A percentile compares a stretch with the other conserved stretches of the same genome.
phyloP scores from a whole-genome alignment of 371 early-diverging fungal species.

The Nematocida ausubeli region DNA sequence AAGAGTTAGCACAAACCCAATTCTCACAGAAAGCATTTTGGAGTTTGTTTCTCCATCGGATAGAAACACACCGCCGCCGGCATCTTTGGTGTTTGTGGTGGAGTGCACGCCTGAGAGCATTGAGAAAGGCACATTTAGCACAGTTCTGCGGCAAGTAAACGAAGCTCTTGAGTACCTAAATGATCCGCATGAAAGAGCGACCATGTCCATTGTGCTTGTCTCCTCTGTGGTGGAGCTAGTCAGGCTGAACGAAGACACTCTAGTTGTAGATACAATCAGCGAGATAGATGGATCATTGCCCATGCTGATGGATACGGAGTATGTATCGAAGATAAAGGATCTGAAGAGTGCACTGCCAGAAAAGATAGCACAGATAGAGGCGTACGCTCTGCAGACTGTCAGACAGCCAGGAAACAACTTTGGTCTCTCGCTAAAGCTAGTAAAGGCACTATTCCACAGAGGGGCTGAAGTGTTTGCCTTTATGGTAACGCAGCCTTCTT shows the following conservation, averaged over 20 bases:
- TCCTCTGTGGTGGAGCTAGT: constrained; percentile 14
- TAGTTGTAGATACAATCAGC: constrained; percentile 27
- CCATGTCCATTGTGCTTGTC: constrained; percentile 28
- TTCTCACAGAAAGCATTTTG: constrained; percentile 47
- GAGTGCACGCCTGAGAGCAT: constrained; percentile 50
- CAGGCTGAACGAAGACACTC: constrained; percentile 2
- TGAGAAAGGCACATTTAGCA: constrained; percentile 31
- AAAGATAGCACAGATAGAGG: constrained; percentile 19
- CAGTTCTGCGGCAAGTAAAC: background rate
- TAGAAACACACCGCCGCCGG: constrained; percentile 34
- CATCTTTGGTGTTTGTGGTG: constrained; percentile 53
- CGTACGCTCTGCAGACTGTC: constrained; percentile 25
- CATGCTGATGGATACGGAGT: constrained; percentile 43
- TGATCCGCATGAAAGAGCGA: constrained; percentile 40
- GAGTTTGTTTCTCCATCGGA: constrained; percentile 63
- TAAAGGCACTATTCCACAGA: constrained; percentile 26
- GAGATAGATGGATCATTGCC: constrained; percentile 61
- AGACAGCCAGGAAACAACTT: constrained; percentile 55
- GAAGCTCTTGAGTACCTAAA: constrained; percentile 16
- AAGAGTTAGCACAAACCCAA: constrained; percentile 50
- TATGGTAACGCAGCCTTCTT: constrained; percentile 58
- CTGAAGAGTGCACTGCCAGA: background rate
- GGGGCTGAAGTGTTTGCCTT: constrained; percentile 60
- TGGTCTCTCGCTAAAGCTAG: constrained; percentile 58
- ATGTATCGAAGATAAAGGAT: constrained; percentile 26